phyloP scores from a whole-genome alignment of 768 basidiomycete genomes.

The Naematelia aurantialba region DNA sequence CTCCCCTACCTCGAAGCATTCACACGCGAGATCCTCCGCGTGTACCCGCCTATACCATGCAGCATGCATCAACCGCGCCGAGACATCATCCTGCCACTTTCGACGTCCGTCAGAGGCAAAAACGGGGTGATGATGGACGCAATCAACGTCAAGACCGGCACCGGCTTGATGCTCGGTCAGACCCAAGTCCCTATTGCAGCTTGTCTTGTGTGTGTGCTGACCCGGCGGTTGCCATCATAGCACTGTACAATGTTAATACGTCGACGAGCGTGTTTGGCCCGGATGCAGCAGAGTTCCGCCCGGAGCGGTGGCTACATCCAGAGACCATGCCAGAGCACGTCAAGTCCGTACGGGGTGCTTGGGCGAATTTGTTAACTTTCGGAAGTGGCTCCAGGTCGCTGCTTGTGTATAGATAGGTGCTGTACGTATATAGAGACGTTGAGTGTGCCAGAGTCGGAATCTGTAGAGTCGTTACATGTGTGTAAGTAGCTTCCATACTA shows the following conservation, averaged over 20 bases:
- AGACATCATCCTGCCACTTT: conserved; percentile 16
- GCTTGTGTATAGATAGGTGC: conserved; percentile 2
- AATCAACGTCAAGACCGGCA: conserved; percentile 26
- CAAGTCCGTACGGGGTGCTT: conserved; percentile 17
- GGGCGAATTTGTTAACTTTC: conserved; percentile 34
- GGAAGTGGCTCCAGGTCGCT: conserved; percentile 21
- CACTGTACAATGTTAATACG: conserved; percentile 18
- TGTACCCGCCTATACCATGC: conserved; percentile 14
- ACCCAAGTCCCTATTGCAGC: not conserved
- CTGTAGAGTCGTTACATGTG: too few species aligned
- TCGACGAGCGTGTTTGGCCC: conserved; percentile 24
- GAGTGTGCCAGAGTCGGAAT: too few species aligned
- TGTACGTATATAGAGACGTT: too few species aligned
- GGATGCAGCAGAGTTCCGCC: conserved; percentile 28
- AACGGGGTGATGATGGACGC: conserved; percentile 23
- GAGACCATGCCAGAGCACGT: not conserved
- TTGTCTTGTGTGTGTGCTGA: not conserved
- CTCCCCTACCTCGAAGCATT: conserved; percentile 73
- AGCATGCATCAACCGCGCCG: conserved; percentile 11
- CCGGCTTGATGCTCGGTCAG: not conserved
- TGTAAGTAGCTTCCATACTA: too few species aligned
- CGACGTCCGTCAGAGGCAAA: conserved; percentile 17
- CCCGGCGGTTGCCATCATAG: not conserved
- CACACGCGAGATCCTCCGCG: conserved; percentile 39
- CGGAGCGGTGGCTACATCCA: conserved; percentile 27